Conservation (phyloP, 495 filamentous ascomycete species). For the Rhizodiscina lignyota region DNA sequence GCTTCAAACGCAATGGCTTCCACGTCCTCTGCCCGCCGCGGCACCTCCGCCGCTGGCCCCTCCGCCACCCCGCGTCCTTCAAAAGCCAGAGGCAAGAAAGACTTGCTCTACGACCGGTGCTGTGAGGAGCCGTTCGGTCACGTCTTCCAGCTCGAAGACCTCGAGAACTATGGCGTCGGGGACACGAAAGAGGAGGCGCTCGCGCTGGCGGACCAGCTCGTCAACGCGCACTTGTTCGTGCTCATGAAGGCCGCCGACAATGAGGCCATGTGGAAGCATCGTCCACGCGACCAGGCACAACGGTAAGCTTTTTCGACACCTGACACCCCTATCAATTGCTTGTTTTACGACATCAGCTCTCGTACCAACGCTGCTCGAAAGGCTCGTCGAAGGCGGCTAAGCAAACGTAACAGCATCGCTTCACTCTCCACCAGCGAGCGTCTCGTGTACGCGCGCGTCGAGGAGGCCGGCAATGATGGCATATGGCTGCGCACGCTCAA, state of each 20-base stretch:
- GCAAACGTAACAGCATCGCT: too few species aligned
- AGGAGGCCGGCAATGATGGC: conserved; percentile 61
- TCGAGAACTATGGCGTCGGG: conserved; percentile 12
- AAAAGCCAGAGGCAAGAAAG: background rate
- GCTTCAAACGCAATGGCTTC: too few species aligned
- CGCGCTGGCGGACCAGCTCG: conserved; percentile 6
- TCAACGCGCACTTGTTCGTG: conserved; percentile 9
- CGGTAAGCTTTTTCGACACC: conserved; percentile 7
- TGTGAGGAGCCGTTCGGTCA: conserved; percentile 5
- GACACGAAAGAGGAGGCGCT: conserved; percentile 7
- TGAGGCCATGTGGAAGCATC: conserved; percentile 11
- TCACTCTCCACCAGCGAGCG: conserved; percentile 46
- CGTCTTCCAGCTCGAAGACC: conserved; percentile 16
- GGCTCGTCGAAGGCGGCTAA: too few species aligned
- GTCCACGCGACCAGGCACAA: conserved; percentile 10
- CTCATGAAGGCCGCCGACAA: conserved; percentile 10
- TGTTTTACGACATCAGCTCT: too few species aligned
- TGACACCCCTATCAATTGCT: too few species aligned
- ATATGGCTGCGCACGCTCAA: conserved; percentile 78
- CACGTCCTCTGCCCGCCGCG: too few species aligned
- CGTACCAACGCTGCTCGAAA: too few species aligned
- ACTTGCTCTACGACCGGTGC: conserved; percentile 14
- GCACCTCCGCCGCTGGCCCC: too few species aligned
- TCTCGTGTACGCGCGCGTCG: conserved; percentile 71
- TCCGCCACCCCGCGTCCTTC: too few species aligned